Conservation (phyloP, 495 filamentous ascomycete genomes). For the Pseudevernia furfuracea region DNA sequence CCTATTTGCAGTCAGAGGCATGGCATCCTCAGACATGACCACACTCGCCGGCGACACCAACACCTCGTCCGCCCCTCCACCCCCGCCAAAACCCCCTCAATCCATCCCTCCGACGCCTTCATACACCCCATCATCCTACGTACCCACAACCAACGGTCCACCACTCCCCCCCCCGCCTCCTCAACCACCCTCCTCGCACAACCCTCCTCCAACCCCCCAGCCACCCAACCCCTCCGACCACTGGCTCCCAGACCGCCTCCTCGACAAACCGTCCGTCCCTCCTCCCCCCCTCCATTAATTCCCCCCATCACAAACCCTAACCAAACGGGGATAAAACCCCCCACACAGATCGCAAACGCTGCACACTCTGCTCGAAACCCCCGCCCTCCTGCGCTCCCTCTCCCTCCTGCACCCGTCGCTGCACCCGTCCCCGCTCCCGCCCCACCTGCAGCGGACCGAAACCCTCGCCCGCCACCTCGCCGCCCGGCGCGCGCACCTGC, state of each 20-base stretch:
- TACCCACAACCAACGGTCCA: constrained; percentile 11
- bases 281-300: constrained; percentile 52
- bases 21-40: constrained; percentile 14
- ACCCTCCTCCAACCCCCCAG: constrained; percentile 5
- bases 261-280: constrained; percentile 66
- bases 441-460: constrained; percentile 44
- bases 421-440: constrained; percentile 50
- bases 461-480: constrained; percentile 61
- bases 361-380: no score
- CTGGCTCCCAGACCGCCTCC: constrained; percentile 63
- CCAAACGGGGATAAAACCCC: no score
- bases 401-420: constrained; percentile 55
- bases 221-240: constrained; percentile 20
- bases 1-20: not conserved
- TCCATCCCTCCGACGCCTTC: constrained; percentile 5
- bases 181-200: not conserved
- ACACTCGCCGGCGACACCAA: constrained; percentile 8
- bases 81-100: constrained; percentile 24
- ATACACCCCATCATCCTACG: constrained; percentile 10
- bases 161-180: constrained; percentile 6
- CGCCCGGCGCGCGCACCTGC: constrained; percentile 52
- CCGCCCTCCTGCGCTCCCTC: constrained; percentile 55
- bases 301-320: no score
- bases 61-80: constrained; percentile 3
- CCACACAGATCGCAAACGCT: constrained; percentile 32